Base-by-base conservation (phyloP, 345 rosid genomes). In the Gossypium rotundifolium region DNA sequence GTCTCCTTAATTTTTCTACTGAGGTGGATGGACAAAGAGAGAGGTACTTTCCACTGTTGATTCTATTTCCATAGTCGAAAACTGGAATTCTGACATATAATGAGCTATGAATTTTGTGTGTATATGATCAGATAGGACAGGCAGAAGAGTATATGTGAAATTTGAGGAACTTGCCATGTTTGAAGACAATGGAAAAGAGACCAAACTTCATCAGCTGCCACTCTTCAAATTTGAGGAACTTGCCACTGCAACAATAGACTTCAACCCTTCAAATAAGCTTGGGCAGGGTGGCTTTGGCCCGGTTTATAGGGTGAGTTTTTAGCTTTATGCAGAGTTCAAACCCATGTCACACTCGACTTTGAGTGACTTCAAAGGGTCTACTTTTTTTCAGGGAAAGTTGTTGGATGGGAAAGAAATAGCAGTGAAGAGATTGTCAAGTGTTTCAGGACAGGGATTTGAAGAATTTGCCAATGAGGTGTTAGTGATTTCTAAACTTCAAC, bases 401-500 rank as follows among this genome's bases (percentile, higher is more conserved):
- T 40, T 67, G 0, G 72, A 78, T 78, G 89, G 90, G 17, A 73
- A 52, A 69, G 82, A 85, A 42, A 79, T 92, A 29, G 95, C 91
- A 4, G 88, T 87, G 49, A 92, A 92, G 79, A 83, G 89, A 76
- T 78, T 89, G 7, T 83, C 90, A 4, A 70, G 84, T 3, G 75
- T 72, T 27, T 92, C 97, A 0, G 84, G 89, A n/a, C 93, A 89
- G 80, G 97, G 95, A 9, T 65, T 82, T 0, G 77, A 78, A 60
- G 91, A 89, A 64, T 86, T 91, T 57, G 81, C 78, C 76, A 91
- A 87, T 44, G 93, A 91, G 72, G 86, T 89, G 33, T 42, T 80
- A 14, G 79, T 89, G 53, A 88, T 91, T 33, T 79, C 92, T 2
- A 85, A 83, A 71, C 83, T 91, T 22, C 94, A 91, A 68, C 94